Evolutionary conservation across 2,329 filamentous ascomycete genomes (phyloP), one percentile per base, ranked within the genome.

Genomic region (Cytospora leucostoma): DNA sequence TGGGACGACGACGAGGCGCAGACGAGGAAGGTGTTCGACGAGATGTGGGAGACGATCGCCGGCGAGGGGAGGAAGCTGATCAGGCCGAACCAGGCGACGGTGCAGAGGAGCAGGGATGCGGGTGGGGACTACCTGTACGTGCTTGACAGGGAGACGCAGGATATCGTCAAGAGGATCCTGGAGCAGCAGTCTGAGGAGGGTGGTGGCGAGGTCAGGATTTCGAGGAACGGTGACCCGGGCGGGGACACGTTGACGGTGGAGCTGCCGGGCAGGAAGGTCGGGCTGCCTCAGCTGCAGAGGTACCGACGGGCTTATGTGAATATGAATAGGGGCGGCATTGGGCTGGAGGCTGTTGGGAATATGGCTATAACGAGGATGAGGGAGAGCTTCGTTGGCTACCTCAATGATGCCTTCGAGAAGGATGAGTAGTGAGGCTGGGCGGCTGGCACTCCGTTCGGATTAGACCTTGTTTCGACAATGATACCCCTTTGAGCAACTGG

Each of bases 101-200:
- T 93, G 34, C 80, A 84, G 71, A 77, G 84, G 33, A 80, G 83
- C 62, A 77, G 80, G 80, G 82, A 91, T 80, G 81, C 87, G 73
- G 70, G 87, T 77, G 73, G 88, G 72, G 89, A 93, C 71, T 93
- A 93, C 73, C 80, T 96, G 59, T 93, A 95, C 73, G 83, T 92
- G 65, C 80, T 96, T 32, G 92, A 96, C 75, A 86, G 86, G 67
- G 87, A 88, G 72, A 94, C 91, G 8, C 91, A 93, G 69, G 89
- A 89, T 60, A 84, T 96, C 35, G 83, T 95, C 59, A 85, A 86
- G 69, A 81, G 81, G 62, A 87, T 96, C 44, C 75, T 90, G 62
- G 85, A 89, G 55, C 88, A 86, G 77, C 85, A 90, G 72, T 82
- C 84, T 62, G 88, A 92, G 59, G 88, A 90, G 66, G 84, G 81